Conservation (phyloP, 192 early-diverging fungal species). For the Rhizophagus prolifer region DNA sequence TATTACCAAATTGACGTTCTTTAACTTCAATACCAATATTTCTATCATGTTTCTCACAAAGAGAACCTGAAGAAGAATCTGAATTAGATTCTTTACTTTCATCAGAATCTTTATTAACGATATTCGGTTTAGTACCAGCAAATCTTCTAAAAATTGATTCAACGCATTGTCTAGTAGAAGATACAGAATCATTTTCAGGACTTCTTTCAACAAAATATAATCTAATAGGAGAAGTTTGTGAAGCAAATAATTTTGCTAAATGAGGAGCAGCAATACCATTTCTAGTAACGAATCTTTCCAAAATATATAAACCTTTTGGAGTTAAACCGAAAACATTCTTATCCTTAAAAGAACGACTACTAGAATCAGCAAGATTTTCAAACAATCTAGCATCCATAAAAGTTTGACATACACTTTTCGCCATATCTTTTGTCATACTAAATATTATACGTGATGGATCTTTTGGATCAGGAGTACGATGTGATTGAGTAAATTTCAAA, state of each 20-base stretch:
- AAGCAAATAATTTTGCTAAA: conserved; percentile 31
- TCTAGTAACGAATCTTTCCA: conserved; percentile 47
- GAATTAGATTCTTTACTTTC: neutral
- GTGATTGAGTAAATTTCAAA: conserved; percentile 50
- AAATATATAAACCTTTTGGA: conserved; percentile 49
- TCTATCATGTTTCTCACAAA: conserved; percentile 26
- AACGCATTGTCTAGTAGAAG: conserved; percentile 39
- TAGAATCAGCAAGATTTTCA: conserved; percentile 44
- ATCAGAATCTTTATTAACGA: conserved; percentile 22
- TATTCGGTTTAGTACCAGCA: conserved; percentile 43
- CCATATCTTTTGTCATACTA: conserved; percentile 56
- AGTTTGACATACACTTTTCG: conserved; percentile 52
- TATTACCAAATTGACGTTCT: conserved; percentile 39
- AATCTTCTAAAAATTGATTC: conserved; percentile 46
- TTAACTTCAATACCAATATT: conserved; percentile 46
- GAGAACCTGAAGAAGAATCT: conserved; percentile 20
- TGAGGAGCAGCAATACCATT: conserved; percentile 45
- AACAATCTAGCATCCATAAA: conserved; percentile 54
- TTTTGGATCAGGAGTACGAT: conserved; percentile 47
- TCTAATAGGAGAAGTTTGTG: conserved; percentile 28
- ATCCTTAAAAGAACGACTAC: conserved; percentile 46
- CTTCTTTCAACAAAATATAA: conserved; percentile 43
- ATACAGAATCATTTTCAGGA: conserved; percentile 50
- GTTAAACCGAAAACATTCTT: conserved; percentile 48
- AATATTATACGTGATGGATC: conserved; percentile 50